phyloP scores from a whole-genome alignment of 768 basidiomycete genomes.

The Lentinus brumalis region DNA sequence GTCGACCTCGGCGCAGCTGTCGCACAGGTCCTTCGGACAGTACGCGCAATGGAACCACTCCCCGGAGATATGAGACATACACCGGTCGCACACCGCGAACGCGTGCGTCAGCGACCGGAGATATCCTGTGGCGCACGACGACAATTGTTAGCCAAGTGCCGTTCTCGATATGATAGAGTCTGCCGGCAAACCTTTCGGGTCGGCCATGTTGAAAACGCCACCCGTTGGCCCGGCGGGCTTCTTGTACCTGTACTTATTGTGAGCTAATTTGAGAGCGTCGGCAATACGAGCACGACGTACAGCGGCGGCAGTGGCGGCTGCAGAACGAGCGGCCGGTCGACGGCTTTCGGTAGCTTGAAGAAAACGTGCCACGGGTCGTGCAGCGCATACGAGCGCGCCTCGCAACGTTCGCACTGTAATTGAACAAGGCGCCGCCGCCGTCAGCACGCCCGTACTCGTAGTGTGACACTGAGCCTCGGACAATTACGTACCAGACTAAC shows the following conservation, averaged over 20 bases:
- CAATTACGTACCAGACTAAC: constrained; percentile 71
- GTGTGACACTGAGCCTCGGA: background rate
- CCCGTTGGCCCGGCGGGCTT: constrained; percentile 58
- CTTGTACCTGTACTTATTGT: constrained; percentile 54
- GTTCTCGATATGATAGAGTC: background rate
- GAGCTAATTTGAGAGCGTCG: constrained; percentile 15
- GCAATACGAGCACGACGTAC: constrained; percentile 42
- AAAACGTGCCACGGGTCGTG: constrained; percentile 89
- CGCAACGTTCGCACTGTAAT: constrained; percentile 76
- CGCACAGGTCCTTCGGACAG: constrained; percentile 86
- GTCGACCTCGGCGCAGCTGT: constrained; percentile 76
- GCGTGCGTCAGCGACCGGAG: constrained; percentile 60
- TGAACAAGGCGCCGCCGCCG: background rate
- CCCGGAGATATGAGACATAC: constrained; percentile 80
- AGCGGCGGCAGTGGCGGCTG: constrained; percentile 69
- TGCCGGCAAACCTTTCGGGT: constrained; percentile 57
- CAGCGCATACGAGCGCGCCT: constrained; percentile 70
- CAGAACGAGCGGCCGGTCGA: constrained; percentile 60
- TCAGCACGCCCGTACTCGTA: background rate
- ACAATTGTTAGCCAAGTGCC: background rate
- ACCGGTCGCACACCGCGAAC: constrained; percentile 82
- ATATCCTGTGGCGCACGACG: constrained; percentile 49
- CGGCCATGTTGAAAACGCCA: constrained; percentile 36
- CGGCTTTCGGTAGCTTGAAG: constrained; percentile 82
- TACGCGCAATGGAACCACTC: constrained; percentile 92